These are phyloP conservation scores for Echium plantagineum DNA, from an alignment of 257 asterid species.

Conservation along the genomic window DNA sequence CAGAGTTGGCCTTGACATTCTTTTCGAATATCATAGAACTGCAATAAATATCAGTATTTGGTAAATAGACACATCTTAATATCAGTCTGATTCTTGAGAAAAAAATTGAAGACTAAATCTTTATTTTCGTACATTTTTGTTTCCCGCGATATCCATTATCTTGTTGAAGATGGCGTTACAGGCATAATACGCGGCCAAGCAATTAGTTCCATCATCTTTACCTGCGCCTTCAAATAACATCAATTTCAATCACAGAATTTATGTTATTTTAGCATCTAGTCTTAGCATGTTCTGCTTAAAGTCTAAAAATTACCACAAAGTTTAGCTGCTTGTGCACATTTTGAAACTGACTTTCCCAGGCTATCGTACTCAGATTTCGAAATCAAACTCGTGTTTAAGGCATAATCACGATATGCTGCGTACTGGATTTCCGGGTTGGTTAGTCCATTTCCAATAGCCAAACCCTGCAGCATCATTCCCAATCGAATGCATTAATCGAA, in stretches of 20 bases:
- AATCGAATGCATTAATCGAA: not conserved
- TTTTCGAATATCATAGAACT: conserved; percentile 53
- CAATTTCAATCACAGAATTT: not conserved
- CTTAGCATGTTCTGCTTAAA: not conserved
- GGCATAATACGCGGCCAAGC: conserved; percentile 23
- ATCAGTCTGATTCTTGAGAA: not conserved
- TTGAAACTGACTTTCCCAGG: conserved; percentile 18
- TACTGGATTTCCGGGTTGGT: conserved; percentile 53
- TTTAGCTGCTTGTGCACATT: conserved; percentile 28
- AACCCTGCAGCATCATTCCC: conserved; percentile 24
- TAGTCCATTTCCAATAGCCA: conserved; percentile 59
- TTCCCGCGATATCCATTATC: conserved; percentile 22
- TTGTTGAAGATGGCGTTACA: conserved; percentile 28
- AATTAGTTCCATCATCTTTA: conserved; percentile 25
- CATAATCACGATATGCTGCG: conserved; percentile 40
- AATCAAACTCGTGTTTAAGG: conserved; percentile 38
- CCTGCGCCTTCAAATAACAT: conserved; percentile 14
- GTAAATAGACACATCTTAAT: no score
- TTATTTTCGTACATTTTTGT: conserved; percentile 35
- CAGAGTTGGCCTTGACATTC: conserved; percentile 32
- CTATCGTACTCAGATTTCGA: conserved; percentile 21
- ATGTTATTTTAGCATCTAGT: not conserved
- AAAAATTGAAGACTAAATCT: not conserved
- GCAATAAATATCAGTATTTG: conserved; percentile 5
- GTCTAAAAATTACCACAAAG: conserved; percentile 29